Base-by-base conservation (phyloP, 2,329 filamentous ascomycete genomes). In the Fusarium sp. region DNA sequence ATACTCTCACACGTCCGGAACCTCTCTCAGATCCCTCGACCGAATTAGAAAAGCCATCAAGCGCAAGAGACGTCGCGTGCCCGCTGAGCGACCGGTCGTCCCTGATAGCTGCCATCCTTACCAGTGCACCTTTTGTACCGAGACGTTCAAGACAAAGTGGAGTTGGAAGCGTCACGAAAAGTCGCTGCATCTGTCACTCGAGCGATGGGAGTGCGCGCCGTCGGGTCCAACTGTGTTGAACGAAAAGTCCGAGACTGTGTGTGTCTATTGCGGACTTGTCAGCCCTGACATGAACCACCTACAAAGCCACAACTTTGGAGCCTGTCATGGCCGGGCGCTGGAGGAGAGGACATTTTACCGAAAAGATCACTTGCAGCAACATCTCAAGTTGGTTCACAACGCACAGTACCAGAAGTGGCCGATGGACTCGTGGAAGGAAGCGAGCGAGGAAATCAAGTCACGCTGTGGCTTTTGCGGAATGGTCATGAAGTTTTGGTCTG, bases 81-180 rank as follows among this genome's bases (percentile, higher is more conserved):
- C 56, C 20, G 35, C 56, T 2, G 56, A 58, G 4, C 22, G 56
- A 4, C 56, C 56, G 24, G 56, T 14, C 2, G 35, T 29, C 10
- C 6, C 6, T 1, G 35, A 58, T 5, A 81, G 74, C 72, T 82
- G 76, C 72, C 72, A 33, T 65, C 74, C 2, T 45, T 82, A 79
- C 52, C 84, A 85, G 59, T 85, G 84, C 69, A 85, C 84, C 13
- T 85, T 85, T 72, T 85, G 84, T 69, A 83, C 83, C 0, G 83
- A 85, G 63, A 82, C 82, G 3, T 85, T 85, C 76, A 83, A 82
- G 66, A 83, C 81, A 1, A 85, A 84, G 54, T 82, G 85, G 65
- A 83, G 85, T 67, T 85, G 84, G 84, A 82, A 84, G 64, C 81
- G 87, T 31, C 87, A 89, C 71, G 87, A 89, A 72, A 84, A 83